These are phyloP conservation scores for Saccharomycopsis sp. DNA, from an alignment of 805 yeast genomes.

Conservation along the genomic window DNA sequence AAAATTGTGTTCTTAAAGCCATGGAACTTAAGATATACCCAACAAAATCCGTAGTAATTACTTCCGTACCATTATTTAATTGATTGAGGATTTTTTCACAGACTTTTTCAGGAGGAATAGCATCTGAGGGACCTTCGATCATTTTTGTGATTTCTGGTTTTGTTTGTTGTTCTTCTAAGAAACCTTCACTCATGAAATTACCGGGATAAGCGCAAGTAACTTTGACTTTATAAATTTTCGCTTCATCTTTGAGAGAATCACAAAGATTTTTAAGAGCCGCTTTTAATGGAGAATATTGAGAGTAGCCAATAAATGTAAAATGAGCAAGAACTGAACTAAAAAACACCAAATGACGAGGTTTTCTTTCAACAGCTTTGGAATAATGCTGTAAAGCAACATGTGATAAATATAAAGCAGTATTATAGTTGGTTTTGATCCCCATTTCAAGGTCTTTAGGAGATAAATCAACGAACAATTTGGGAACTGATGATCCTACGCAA, in stretches of 20 bases:
- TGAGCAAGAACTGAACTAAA: constrained; percentile 74
- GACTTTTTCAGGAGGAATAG: constrained; percentile 60
- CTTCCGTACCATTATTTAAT: constrained; percentile 56
- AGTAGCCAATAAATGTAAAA: constrained; percentile 85
- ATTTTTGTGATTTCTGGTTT: constrained; percentile 75
- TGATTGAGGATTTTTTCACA: constrained; percentile 47
- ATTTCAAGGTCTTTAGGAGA: constrained; percentile 43
- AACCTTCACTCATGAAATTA: constrained; percentile 85
- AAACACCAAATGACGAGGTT: constrained; percentile 42
- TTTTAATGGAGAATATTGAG: constrained; percentile 83
- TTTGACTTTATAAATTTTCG: constrained; percentile 51
- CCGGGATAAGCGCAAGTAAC: constrained; percentile 82
- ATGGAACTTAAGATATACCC: constrained; percentile 73
- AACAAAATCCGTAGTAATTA: constrained; percentile 70
- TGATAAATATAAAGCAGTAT: constrained; percentile 58
- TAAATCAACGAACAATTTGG: constrained; percentile 67
- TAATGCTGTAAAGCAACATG: constrained; percentile 36
- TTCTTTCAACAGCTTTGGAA: constrained; percentile 4
- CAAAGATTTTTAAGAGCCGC: constrained; percentile 72
- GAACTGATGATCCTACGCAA: constrained; percentile 82
- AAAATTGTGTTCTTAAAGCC: constrained; percentile 60
- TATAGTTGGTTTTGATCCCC: constrained; percentile 64
- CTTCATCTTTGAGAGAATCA: constrained; percentile 74
- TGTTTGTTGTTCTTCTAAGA: constrained; percentile 61
- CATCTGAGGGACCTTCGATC: constrained; percentile 77